phyloP scores from a whole-genome alignment of 2,329 filamentous ascomycete species.

The Cordyceps cicadae region DNA sequence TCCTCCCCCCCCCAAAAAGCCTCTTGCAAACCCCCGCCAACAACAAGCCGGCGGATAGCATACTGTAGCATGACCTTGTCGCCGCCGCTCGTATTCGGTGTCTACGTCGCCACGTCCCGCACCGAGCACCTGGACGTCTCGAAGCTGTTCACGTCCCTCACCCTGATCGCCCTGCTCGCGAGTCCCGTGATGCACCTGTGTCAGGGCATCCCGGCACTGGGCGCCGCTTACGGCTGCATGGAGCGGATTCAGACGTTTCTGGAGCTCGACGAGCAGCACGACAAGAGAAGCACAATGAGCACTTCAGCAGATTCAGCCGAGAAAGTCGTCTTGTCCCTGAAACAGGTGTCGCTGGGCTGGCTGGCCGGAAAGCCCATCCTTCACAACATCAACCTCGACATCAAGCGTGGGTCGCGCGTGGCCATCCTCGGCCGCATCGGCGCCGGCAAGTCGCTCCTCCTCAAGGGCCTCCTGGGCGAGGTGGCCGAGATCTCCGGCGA shows the following conservation, averaged over 20 bases:
- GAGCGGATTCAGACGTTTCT: neutral
- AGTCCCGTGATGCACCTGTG: conserved; percentile 3
- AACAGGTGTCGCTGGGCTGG: neutral
- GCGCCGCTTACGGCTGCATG: conserved; percentile 1
- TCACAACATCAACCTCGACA: neutral
- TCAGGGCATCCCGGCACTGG: neutral
- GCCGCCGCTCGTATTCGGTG: neutral
- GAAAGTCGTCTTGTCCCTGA: neutral
- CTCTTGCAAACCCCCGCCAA: neutral
- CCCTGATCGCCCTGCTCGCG: neutral
- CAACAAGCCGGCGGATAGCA: neutral
- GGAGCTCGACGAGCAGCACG: neutral
- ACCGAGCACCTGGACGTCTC: neutral
- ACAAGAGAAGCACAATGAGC: neutral
- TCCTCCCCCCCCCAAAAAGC: too few relatives aligned
- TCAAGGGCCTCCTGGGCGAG: neutral
- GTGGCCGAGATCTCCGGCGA: neutral
- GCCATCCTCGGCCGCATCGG: neutral
- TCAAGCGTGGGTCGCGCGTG: neutral
- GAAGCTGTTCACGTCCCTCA: neutral
- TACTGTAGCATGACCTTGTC: conserved; percentile 3
- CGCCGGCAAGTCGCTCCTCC: neutral
- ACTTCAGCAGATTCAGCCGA: neutral
- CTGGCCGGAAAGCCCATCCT: neutral
- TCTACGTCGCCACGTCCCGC: neutral